Base-by-base conservation (phyloP, 2,329 filamentous ascomycete genomes). In the Monilinia fructigena region DNA sequence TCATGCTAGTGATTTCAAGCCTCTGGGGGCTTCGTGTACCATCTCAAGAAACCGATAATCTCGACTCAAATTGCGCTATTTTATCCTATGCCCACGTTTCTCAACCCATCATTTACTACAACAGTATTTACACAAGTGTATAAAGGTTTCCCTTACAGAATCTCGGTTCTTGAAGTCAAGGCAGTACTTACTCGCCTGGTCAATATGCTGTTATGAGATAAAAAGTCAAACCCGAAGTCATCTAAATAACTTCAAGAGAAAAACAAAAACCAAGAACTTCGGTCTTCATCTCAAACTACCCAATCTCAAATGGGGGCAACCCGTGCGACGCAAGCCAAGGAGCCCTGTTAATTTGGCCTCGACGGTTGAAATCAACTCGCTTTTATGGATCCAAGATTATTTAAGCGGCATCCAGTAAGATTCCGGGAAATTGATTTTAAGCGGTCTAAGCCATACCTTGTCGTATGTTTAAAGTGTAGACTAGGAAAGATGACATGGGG, bases 391-490 rank as follows among this genome's bases (percentile, higher is more conserved):
- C 58, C 58, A 60, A 62, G 31, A 54, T 28, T 63, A 20, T 28
- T 38, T 28, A 40, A 53, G n/a, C 31, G 47, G 47, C 47, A 53
- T 40, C 59, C 48, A 62, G 47, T 62, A 53, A 62, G 18, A 62
- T 38, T 53, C 12, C 28, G n/a, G 45, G n/a, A 62, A 62, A 62
- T 62, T 53, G 23, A 62, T 3, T 42, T 53, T 11, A 42, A 54
- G 60, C 48, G 60, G 60, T 54, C 48, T 63, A 63, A 63, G 20
- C 48, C 26, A 12, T 63, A 42, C 47, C 59, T 62, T 62, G 59
- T 62, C 35, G n/a, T 45, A 40, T 62, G 59, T 62, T 53, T 62
- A 54, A 48, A 42, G 23, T 63, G 48, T 5, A 42, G 38, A n/a
- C 35, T 42, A 53, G 26, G 23, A 48, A 63, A 63, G 16, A 28